Percentiles rank a stretch among this genome's conserved stretches.
phyloP scores from a whole-genome alignment of 2,329 filamentous ascomycete species.

The Trichoderma afroharzianum region DNA sequence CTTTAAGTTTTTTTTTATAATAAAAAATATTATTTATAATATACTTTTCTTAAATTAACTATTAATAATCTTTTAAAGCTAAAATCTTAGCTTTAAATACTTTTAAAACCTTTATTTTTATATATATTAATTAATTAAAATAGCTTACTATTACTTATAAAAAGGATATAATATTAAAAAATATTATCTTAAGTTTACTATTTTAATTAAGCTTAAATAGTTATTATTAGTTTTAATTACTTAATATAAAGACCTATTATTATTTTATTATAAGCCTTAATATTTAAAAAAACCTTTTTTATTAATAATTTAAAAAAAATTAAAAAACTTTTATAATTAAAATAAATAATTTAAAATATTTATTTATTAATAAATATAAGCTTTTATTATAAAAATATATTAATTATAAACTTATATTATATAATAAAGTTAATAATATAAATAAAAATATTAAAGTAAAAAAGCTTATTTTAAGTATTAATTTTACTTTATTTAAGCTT shows the following conservation, averaged over 20 bases:
- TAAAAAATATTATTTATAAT: background rate
- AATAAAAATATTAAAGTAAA: background rate
- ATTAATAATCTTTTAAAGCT: background rate
- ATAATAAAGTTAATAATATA: background rate
- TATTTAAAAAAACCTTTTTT: background rate
- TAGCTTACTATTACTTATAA: background rate
- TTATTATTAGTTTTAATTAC: background rate
- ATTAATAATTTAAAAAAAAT: background rate
- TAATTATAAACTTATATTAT: background rate
- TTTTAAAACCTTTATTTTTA: background rate
- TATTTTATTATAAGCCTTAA: background rate
- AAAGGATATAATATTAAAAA: background rate
- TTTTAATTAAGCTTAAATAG: background rate
- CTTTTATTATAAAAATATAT: background rate
- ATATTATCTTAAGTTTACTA: background rate
- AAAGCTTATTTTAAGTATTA: background rate
- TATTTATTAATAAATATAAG: no score
- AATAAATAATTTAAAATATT: background rate
- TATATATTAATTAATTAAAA: background rate
- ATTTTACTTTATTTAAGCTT: background rate
- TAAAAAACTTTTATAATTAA: background rate
- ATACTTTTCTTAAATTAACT: background rate
- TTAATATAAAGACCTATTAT: background rate
- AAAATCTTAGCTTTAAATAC: background rate
- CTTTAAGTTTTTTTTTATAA: background rate